Evolutionary conservation across 768 basidiomycete species (phyloP).

Genomic region (Termitomyces sp.): DNA sequence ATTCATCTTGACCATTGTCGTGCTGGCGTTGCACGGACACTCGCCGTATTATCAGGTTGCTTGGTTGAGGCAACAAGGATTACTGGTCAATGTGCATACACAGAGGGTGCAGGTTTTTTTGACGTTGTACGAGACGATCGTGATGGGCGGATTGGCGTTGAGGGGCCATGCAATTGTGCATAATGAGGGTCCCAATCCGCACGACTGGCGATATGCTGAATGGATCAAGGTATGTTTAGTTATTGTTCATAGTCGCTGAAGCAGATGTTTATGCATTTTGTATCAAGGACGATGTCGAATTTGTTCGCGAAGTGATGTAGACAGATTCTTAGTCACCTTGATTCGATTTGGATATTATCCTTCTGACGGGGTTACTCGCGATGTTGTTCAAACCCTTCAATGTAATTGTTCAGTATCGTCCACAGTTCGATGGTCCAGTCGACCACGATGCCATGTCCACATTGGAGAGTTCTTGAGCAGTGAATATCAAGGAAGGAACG

Average conservation of each 20-base stretch:
- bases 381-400: not conserved
- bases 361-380: not conserved
- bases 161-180: conserved; percentile 25
- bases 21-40: conserved; percentile 17
- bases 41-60: conserved; percentile 14
- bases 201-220: conserved; percentile 23
- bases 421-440: not conserved
- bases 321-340: not conserved
- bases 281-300: conserved; percentile 8
- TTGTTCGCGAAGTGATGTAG: not conserved
- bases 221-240: conserved; percentile 7
- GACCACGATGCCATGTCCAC: not conserved
- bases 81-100: conserved; percentile 22
- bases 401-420: not conserved
- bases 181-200: conserved; percentile 26
- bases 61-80: conserved; percentile 20
- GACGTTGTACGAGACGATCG: conserved; percentile 20
- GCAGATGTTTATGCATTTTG: not conserved
- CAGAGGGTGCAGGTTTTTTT: conserved; percentile 28
- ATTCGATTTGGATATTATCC: not conserved
- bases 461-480: not conserved
- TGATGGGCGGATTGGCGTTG: conserved; percentile 22
- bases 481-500: not conserved
- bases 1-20: conserved; percentile 23
- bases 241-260: not conserved